Percentiles rank a stretch among this genome's conserved stretches.
phyloP scores from a whole-genome alignment of 139 green algal genomes.

The Nannochloris sp. region DNA sequence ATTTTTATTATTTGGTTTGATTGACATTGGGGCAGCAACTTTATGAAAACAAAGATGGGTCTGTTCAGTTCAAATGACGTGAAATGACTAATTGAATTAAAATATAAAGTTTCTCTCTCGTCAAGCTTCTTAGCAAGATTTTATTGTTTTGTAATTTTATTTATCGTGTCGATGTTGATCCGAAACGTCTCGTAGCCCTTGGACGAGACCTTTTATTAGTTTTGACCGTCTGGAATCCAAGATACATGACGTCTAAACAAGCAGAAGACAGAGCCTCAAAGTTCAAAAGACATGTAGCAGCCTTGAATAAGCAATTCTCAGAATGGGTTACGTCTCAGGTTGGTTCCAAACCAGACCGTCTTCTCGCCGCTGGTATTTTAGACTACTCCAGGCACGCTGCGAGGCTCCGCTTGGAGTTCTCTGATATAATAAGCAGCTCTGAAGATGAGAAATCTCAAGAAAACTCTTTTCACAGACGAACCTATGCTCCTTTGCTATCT shows the following conservation, averaged over 20 bases:
- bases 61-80: too few species aligned
- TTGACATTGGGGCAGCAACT: too few species aligned
- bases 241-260: not conserved
- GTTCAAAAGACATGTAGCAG: slow-evolving; percentile 19
- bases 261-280: slow-evolving; percentile 6
- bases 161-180: not conserved
- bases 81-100: too few species aligned
- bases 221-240: slow-evolving; percentile 4
- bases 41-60: too few species aligned
- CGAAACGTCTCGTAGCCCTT: not conserved
- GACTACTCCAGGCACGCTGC: slow-evolving; percentile 34
- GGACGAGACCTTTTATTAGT: not conserved
- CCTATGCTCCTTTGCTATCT: slow-evolving; percentile 26
- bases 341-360: slow-evolving; percentile 6
- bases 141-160: not conserved
- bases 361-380: slow-evolving; percentile 20
- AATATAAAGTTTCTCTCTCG: too few species aligned
- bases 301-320: slow-evolving; percentile 38
- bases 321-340: slow-evolving; percentile 23
- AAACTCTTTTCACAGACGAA: not conserved
- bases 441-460: not conserved
- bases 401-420: slow-evolving; percentile 33
- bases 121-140: too few species aligned
- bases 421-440: slow-evolving; percentile 13
- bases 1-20: too few species aligned